Percentiles rank a stretch among this genome's conserved stretches.
phyloP scores from a whole-genome alignment of 441 rosid species.

The Flueggea neowawraea region DNA sequence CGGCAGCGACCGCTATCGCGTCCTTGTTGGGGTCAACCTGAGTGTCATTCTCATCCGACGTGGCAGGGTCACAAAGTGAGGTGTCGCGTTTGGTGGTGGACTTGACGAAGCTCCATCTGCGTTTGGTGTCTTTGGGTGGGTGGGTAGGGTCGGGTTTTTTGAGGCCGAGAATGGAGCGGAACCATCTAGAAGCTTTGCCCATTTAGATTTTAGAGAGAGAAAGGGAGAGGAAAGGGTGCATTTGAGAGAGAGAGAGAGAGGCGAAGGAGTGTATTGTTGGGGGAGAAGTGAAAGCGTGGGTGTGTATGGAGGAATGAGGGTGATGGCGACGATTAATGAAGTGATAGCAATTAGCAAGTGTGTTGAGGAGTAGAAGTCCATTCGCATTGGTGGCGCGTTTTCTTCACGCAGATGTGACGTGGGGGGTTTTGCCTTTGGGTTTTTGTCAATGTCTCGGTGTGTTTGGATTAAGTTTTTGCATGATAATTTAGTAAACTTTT shows the following conservation, averaged over 20 bases:
- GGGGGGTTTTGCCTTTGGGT: too few relatives aligned
- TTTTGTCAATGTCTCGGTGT: too few relatives aligned
- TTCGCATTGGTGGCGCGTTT: too few relatives aligned
- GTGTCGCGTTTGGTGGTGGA: conserved; percentile 53
- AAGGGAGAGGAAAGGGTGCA: neutral
- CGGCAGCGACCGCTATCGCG: conserved; percentile 73
- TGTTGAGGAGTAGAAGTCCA: too few relatives aligned
- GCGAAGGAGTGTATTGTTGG: conserved; percentile 14
- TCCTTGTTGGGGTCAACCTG: conserved; percentile 42
- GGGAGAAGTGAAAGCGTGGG: conserved; percentile 7
- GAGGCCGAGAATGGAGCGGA: conserved; percentile 61
- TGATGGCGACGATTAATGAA: too few relatives aligned
- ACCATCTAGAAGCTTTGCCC: conserved; percentile 89
- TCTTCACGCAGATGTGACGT: too few relatives aligned
- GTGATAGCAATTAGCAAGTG: too few relatives aligned
- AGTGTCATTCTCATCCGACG: neutral
- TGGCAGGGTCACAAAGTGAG: neutral
- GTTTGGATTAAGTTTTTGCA: too few relatives aligned
- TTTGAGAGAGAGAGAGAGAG: conserved; percentile 1
- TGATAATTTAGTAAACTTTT: too few relatives aligned
- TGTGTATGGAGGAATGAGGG: neutral
- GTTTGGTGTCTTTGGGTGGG: conserved; percentile 35
- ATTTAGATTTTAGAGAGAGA: conserved; percentile 17
- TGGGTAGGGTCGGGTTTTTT: conserved; percentile 41
- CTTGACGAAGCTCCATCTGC: conserved; percentile 87